Evolutionary conservation across 2,329 filamentous ascomycete genomes (phyloP), one percentile per base, ranked within the genome.

Genomic region (Calonectria pteridis): DNA sequence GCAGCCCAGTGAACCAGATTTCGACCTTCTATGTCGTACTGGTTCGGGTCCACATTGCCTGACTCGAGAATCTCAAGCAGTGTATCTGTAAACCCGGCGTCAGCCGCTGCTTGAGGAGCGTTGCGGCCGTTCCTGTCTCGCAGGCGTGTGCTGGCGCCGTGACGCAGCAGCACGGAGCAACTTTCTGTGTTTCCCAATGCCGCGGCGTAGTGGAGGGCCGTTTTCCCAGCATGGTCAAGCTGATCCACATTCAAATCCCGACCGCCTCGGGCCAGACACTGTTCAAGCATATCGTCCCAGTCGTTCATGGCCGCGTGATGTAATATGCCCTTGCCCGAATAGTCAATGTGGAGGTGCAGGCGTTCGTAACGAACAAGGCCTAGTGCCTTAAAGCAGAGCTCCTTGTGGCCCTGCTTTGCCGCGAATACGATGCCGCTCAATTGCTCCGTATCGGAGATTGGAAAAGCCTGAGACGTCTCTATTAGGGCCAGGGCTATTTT

Each of bases 1-100:
- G 67, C 58, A 31, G 58, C 58, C 58, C 58, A 64, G 18, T 65
- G 58, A 23, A 70, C 33, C 23, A 70, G 33, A n/a, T 33, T 70
- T 10, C 67, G 58, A 4, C 58, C 55, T 26, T 69, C 40, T 5
- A 50, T 65, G n/a, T 64, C 67, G 28, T 26, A 18, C 14, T 70
- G 58, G 20, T 64, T 70, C 5, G 67, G 40, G 23, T 65, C 67
- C 10, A 37, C 55, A 14, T 40, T 37, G 31, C 55, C 31, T 6
- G n/a, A 26, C 33, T 20, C 14, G 20, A 70, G 33, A 16, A 64
- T 43, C 7, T 51, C 35, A 16, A 64, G 20, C 3, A 49, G 63
- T 29, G 6, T 65, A 37, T 71, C 62, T 10, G 40, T 67, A 40
- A 67, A 67, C 20, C 62, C 62, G 26, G 69, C 69, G 7, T 67